Base-by-base conservation (phyloP, 1,284 basidiomycete genomes). In the Rhodotorula sp. region DNA sequence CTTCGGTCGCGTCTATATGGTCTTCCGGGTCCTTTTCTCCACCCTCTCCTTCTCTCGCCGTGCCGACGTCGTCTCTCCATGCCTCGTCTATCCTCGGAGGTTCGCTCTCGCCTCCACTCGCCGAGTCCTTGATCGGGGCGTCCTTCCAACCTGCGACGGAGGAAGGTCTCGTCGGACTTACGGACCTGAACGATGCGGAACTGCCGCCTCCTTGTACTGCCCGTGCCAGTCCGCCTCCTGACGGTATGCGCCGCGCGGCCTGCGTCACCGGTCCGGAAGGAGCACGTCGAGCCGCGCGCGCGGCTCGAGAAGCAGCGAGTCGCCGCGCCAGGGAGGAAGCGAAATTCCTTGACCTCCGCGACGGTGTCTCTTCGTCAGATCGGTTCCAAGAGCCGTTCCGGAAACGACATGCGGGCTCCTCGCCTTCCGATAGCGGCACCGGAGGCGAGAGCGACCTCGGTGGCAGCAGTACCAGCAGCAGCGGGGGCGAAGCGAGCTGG, bases 241-340 rank as follows among this genome's bases (percentile, higher is more conserved):
- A 68, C 20, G 26, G 34, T 43, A 18, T 48, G 26, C 62, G 67
- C 34, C 48, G 61, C 3, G 29, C 52, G 20, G 54, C 43, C 26
- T 57, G n/a, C 5, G n/a, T 76, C 23, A 71, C 65, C 0, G 75
- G 75, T 0, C 75, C 75, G 1, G 75, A 76, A 49, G 75, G 69
- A 4, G 75, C 75, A 0, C 68, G 68, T 23, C 72, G 72, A 10
- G 75, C 75, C 5, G 75, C 75, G 26, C 71, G 72, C 57, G 70
- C 70, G 1, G 75, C 75, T 31, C 46, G 68, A 34, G 75, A 74
- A 46, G 75, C 67, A 58, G 68, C 70, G 31, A 56, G 66, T 43
- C 23, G 15, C 46, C 39, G 72, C 7, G 75, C 75, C 3, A 65
- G 64, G 47, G 75, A 74, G 43, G 70, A 68, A 34, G 70, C 68